Evolutionary conservation across 352 stramenopile species (phyloP), one percentile per base, ranked within the genome.

Genomic region (Plasmopara halstedii): DNA sequence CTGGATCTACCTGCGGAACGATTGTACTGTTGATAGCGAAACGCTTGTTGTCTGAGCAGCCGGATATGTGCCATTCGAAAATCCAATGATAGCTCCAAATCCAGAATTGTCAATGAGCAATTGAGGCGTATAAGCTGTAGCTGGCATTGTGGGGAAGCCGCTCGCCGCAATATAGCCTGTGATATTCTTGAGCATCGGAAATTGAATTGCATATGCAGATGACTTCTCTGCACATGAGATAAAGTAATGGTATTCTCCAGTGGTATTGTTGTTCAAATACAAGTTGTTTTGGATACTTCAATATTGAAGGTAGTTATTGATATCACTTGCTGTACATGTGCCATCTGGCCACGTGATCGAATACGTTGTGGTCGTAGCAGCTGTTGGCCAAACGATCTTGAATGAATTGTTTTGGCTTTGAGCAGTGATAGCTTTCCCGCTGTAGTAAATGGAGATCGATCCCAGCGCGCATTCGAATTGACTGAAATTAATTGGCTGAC

Each of bases 391-490:
- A 42, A 41, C 26, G 6, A 42, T 26, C 11, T 42, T 23, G 19
- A 42, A 27, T 42, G 20, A 42, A 10, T 42, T 39, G 6, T 42
- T 42, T 27, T 42, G 35, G 20, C 35, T 17, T 42, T 42, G 35
- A 6, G 35, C 35, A 42, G 35, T 42, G 19, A 42, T 42, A 2
- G 35, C 35, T 10, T 29, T 42, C 18, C 35, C 25, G 8, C 8
- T 18, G 10, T 23, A 42, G 18, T 2, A 11, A 10, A 29, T 36
- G 31, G 9, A 17, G 31, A 36, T 36, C 15, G 2, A 36, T 6
- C 31, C 31, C 13, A 36, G 31, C 15, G 31, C 31, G 31, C 31
- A 36, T 36, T 36, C 6, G 15, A 36, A 4, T 14, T 36, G 31
- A 36, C 31, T 36, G 15, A 36, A 36, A 36, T 36, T 13, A 13